Conservation (phyloP, 73 alveolate species). For the Effrenium voratum region DNA sequence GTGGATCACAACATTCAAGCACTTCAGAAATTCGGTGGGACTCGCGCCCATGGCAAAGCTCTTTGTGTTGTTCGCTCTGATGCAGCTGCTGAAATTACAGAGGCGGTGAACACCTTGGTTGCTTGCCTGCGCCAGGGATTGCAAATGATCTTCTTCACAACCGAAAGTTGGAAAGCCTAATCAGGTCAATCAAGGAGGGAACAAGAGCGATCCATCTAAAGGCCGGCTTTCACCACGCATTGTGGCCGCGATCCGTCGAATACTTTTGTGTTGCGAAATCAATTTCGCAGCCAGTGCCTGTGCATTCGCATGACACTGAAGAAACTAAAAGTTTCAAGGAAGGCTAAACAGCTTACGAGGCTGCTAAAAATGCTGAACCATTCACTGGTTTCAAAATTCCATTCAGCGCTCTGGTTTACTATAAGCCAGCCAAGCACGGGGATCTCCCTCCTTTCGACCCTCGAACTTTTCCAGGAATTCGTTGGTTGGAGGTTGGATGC, state of each 20-base stretch:
- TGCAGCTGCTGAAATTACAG: neutral
- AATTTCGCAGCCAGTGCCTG: neutral
- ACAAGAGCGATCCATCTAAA: neutral
- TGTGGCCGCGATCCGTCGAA: neutral
- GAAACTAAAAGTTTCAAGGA: neutral
- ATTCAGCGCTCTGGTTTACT: neutral
- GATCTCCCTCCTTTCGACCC: too few relatives aligned
- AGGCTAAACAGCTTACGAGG: conserved; percentile 16
- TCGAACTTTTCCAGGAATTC: too few relatives aligned
- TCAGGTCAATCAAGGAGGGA: neutral
- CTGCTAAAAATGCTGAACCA: neutral
- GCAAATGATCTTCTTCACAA: conserved; percentile 1
- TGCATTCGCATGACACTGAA: neutral
- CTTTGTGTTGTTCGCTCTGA: neutral
- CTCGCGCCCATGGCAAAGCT: conserved; percentile 8
- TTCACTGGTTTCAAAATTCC: neutral
- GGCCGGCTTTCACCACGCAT: neutral
- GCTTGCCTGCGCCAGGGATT: conserved; percentile 34
- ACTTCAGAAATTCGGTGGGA: conserved; percentile 12
- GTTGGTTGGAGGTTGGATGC: neutral
- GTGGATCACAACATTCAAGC: neutral
- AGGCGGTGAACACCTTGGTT: neutral
- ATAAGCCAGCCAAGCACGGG: conserved; percentile 1
- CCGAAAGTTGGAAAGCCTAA: neutral
- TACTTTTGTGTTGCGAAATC: neutral